These are phyloP conservation scores for Coemansia sp. DNA, from an alignment of 192 early-diverging fungal species.

Conservation along the genomic window DNA sequence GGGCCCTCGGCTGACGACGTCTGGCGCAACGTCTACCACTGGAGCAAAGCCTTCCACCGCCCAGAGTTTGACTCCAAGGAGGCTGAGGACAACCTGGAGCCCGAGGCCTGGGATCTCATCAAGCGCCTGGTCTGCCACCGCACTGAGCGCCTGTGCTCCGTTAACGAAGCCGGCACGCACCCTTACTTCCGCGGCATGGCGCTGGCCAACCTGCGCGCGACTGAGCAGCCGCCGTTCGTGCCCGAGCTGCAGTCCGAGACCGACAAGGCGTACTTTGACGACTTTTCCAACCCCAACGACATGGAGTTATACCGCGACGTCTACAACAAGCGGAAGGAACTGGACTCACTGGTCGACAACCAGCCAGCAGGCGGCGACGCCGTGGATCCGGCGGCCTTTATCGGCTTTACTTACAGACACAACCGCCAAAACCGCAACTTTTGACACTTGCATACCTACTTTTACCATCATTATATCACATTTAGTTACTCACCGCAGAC, in stretches of 20 bases:
- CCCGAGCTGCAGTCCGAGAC: constrained; percentile 71
- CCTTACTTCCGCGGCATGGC: constrained; percentile 65
- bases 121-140: constrained; percentile 61
- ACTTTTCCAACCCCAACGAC: constrained; percentile 66
- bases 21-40: constrained; percentile 88
- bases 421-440: constrained; percentile 48
- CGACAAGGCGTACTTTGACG: constrained; percentile 88
- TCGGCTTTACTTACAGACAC: constrained; percentile 79
- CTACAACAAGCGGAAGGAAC: constrained; percentile 58
- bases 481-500: no score
- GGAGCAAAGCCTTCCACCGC: constrained; percentile 74
- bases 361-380: constrained; percentile 41
- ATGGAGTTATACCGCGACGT: constrained; percentile 66
- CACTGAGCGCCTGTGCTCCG: constrained; percentile 53
- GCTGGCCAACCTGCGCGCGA: constrained; percentile 60
- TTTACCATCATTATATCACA: no score
- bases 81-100: constrained; percentile 75
- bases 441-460: neutral
- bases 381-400: constrained; percentile 81
- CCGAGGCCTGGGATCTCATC: constrained; percentile 80
- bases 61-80: constrained; percentile 79
- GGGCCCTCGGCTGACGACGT: constrained; percentile 69
- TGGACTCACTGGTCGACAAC: constrained; percentile 39
- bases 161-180: constrained; percentile 63
- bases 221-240: constrained; percentile 74